Conservation (phyloP, 2,329 filamentous ascomycete species). For the Hansfordia pulvinata region DNA sequence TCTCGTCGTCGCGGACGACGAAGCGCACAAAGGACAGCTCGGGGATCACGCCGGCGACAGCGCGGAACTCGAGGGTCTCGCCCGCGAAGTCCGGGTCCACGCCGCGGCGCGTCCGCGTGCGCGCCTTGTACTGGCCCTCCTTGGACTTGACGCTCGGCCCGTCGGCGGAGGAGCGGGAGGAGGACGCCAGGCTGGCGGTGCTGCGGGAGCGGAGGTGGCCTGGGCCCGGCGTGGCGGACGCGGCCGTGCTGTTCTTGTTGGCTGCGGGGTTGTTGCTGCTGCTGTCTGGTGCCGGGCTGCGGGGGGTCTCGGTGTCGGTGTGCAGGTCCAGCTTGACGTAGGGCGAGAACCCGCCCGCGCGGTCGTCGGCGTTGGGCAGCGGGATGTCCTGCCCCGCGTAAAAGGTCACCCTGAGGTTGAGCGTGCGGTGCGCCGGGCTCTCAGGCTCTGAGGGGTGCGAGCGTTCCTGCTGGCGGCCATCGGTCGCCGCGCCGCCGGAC, state of each 20-base stretch:
- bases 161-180: no score
- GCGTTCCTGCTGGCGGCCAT: constrained; percentile 16
- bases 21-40: constrained; percentile 66
- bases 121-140: constrained; percentile 42
- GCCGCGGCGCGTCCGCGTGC: constrained; percentile 44
- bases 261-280: no score
- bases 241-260: no score
- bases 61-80: constrained; percentile 43
- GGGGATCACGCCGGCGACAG: constrained; percentile 43
- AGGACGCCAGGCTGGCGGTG: no score
- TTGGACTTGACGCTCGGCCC: constrained; percentile 37
- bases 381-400: constrained; percentile 67
- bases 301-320: constrained; percentile 55
- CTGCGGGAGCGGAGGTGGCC: no score
- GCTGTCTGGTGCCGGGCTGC: no score
- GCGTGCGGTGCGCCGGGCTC: constrained; percentile 45
- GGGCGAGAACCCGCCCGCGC: constrained; percentile 49
- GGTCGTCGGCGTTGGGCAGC: constrained; percentile 39
- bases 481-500: neutral
- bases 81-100: constrained; percentile 48
- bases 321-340: constrained; percentile 80
- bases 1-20: constrained; percentile 78
- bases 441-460: no score
- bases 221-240: no score
- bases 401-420: constrained; percentile 61